phyloP scores from a whole-genome alignment of 139 green algal species.

The Chara braunii region DNA sequence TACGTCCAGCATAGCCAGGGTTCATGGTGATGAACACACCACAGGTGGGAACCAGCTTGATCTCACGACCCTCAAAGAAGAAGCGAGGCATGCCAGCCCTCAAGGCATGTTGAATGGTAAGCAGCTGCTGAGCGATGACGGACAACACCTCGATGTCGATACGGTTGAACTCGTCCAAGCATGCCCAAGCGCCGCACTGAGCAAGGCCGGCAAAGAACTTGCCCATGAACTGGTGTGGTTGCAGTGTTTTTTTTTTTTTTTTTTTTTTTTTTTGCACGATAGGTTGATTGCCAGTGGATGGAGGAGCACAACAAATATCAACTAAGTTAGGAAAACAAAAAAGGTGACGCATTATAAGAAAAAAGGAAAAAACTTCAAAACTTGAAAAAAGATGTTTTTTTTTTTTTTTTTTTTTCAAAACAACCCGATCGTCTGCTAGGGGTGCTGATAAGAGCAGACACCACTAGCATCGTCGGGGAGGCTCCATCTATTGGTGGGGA shows the following conservation, averaged over 20 bases:
- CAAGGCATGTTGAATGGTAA: slow-evolving; percentile 56
- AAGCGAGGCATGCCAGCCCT: slow-evolving; percentile 59
- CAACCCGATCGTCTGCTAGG: too few species aligned
- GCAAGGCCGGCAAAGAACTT: slow-evolving; percentile 79
- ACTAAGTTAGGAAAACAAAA: slow-evolving; percentile 21
- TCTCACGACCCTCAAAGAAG: slow-evolving; percentile 75
- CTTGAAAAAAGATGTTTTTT: too few species aligned
- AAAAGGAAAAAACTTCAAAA: too few species aligned
- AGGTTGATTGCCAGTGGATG: too few species aligned
- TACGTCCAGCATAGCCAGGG: slow-evolving; percentile 74
- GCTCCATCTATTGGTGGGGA: too few species aligned
- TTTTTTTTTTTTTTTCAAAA: too few species aligned
- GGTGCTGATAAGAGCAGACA: too few species aligned
- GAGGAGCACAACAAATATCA: not conserved
- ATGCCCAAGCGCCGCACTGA: slow-evolving; percentile 75
- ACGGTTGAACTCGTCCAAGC: slow-evolving; percentile 86
- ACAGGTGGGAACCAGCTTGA: slow-evolving; percentile 64
- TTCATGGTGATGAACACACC: slow-evolving; percentile 89
- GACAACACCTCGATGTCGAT: slow-evolving; percentile 79
- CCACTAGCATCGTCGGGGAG: too few species aligned
- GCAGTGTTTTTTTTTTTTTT: too few species aligned
- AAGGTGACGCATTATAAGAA: too few species aligned
- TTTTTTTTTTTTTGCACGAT: too few species aligned
- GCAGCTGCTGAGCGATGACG: slow-evolving; percentile 80
- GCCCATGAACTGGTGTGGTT: slow-evolving; percentile 55